Conservation (phyloP, 352 stramenopile genomes). For the Thraustochytrium striatum region DNA sequence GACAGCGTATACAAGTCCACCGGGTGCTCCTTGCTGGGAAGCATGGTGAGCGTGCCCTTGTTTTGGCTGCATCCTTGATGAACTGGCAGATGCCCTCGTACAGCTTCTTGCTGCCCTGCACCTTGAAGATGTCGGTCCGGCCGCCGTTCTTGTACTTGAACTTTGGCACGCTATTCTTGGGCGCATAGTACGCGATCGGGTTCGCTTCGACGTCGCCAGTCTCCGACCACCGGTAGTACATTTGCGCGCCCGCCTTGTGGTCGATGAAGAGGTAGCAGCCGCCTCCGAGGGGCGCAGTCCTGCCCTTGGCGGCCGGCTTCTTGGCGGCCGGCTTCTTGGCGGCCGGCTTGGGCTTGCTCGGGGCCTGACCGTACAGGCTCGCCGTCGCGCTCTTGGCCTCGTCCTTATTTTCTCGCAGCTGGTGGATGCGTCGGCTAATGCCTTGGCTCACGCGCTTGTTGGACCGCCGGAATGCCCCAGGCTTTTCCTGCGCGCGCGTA, state of each 20-base stretch:
- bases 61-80: constrained; percentile 21
- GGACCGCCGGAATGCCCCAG: too few relatives aligned
- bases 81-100: constrained; percentile 22
- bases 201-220: not conserved
- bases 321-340: too few relatives aligned
- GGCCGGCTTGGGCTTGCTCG: too few relatives aligned
- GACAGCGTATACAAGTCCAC: constrained; percentile 1
- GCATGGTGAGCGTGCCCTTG: not conserved
- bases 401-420: too few relatives aligned
- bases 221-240: constrained; percentile 7
- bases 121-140: constrained; percentile 22
- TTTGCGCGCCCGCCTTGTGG: constrained; percentile 2
- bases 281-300: not conserved
- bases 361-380: too few relatives aligned
- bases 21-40: not conserved
- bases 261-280: constrained; percentile 45
- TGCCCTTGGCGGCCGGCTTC: not conserved
- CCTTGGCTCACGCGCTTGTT: too few relatives aligned
- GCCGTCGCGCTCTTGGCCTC: too few relatives aligned
- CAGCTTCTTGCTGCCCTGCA: constrained; percentile 37
- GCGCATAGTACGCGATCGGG: constrained; percentile 5
- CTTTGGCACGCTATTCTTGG: not conserved
- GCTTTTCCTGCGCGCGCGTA: too few relatives aligned
- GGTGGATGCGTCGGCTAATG: too few relatives aligned
- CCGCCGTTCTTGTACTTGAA: constrained; percentile 45